These are phyloP conservation scores for Lentinula guzmanii DNA, from an alignment of 768 basidiomycete species.

Conservation along the genomic window DNA sequence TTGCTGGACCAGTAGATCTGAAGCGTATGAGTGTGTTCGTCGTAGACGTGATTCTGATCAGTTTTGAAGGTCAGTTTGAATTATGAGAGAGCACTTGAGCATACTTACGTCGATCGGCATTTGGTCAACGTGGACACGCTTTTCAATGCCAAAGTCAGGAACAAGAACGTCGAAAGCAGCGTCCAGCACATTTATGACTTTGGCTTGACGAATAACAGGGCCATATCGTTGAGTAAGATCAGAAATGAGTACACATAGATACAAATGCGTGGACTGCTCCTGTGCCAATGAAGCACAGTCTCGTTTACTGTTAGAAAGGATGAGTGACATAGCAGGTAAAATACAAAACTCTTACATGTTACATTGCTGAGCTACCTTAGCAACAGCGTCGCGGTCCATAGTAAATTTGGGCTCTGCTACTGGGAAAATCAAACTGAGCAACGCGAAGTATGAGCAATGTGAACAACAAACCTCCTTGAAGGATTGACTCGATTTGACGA, in stretches of 20 bases:
- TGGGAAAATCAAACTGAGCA: conserved; percentile 5
- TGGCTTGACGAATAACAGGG: conserved; percentile 92
- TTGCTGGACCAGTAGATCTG: conserved; percentile 95
- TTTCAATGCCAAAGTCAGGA: conserved; percentile 97
- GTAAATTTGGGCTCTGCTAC: conserved; percentile 81
- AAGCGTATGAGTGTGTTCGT: conserved; percentile 88
- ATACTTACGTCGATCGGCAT: conserved; percentile 91
- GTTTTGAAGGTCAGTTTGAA: background rate
- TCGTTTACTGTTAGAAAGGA: conserved; percentile 54
- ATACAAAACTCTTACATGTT: conserved; percentile 64
- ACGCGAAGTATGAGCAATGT: background rate
- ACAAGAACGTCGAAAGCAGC: conserved; percentile 96
- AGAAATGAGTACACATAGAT: conserved; percentile 89
- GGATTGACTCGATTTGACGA: conserved; percentile 88
- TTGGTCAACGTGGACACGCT: conserved; percentile 97
- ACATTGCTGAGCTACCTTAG: conserved; percentile 96
- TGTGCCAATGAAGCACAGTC: conserved; percentile 90
- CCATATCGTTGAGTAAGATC: conserved; percentile 94
- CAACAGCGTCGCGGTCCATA: conserved; percentile 97
- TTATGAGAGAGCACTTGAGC: background rate
- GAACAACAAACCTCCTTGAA: conserved; percentile 54
- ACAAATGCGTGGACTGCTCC: conserved; percentile 94
- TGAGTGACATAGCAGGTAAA: conserved; percentile 1
- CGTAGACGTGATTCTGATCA: conserved; percentile 87
- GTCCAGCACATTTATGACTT: conserved; percentile 93